Conservation (phyloP, 768 basidiomycete genomes). For the Boletus rex-veris region DNA sequence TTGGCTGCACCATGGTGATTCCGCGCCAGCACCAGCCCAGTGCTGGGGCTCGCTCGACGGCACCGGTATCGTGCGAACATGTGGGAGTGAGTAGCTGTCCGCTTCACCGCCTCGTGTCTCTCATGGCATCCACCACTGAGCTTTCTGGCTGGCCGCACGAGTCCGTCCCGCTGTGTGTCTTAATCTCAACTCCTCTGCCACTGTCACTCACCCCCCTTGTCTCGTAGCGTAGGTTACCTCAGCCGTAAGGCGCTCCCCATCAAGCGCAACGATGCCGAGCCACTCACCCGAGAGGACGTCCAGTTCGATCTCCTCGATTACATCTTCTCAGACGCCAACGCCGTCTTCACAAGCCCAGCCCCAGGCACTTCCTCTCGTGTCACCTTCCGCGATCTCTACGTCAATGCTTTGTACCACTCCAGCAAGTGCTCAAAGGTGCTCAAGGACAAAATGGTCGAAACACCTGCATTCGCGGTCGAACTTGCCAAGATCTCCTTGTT, state of each 20-base stretch:
- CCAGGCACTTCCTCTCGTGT: constrained; percentile 49
- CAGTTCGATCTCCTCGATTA: constrained; percentile 81
- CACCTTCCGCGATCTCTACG: constrained; percentile 80
- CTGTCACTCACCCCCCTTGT: constrained; percentile 10
- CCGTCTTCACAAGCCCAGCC: constrained; percentile 68
- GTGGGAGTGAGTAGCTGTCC: constrained; percentile 13
- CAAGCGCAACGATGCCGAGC: constrained; percentile 80
- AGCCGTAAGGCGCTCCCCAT: constrained; percentile 67
- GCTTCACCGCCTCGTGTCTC: constrained; percentile 36
- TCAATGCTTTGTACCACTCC: constrained; percentile 76
- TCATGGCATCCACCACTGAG: constrained; percentile 47
- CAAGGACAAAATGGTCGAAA: constrained; percentile 84
- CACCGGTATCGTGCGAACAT: constrained; percentile 30
- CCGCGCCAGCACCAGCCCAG: neutral
- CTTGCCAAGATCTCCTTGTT: constrained; percentile 80
- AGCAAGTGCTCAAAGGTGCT: constrained; percentile 84
- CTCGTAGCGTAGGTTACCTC: constrained; percentile 51
- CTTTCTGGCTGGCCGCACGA: constrained; percentile 45
- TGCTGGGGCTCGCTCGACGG: constrained; percentile 6
- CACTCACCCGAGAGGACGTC: constrained; percentile 77
- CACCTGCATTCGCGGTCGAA: constrained; percentile 72
- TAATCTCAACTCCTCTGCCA: constrained; percentile 7
- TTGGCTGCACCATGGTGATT: neutral
- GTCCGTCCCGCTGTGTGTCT: constrained; percentile 50
- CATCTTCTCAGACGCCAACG: constrained; percentile 68